Evolutionary conservation across 805 yeast genomes (phyloP).

Genomic region (Kregervanrija delftensis): DNA sequence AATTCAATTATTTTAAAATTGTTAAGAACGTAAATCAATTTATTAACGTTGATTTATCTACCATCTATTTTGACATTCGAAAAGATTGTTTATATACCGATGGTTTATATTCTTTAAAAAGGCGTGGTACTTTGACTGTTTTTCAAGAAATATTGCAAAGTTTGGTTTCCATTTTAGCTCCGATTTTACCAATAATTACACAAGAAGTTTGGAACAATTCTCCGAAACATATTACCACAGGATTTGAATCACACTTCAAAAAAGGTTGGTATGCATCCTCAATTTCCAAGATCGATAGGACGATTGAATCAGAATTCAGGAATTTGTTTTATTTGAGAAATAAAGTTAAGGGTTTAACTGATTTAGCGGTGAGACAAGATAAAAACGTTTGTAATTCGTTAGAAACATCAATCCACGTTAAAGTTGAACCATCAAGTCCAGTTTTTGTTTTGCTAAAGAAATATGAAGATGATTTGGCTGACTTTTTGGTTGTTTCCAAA

Average conservation of each 20-base stretch:
- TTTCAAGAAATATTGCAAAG: slow-evolving; percentile 50
- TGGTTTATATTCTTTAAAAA: slow-evolving; percentile 32
- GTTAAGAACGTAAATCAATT: slow-evolving; percentile 63
- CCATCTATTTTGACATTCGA: slow-evolving; percentile 78
- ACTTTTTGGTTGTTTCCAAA: slow-evolving; percentile 58
- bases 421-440: slow-evolving; percentile 8
- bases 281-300: slow-evolving; percentile 8
- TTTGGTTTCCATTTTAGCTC: slow-evolving; percentile 65
- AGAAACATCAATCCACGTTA: slow-evolving; percentile 44
- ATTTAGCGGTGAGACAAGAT: slow-evolving; percentile 47
- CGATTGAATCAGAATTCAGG: slow-evolving; percentile 37
- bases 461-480: slow-evolving; percentile 42
- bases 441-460: slow-evolving; percentile 15
- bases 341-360: slow-evolving; percentile 44
- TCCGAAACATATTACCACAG: slow-evolving; percentile 27
- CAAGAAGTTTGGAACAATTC: slow-evolving; percentile 82
- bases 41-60: slow-evolving; percentile 68
- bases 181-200: slow-evolving; percentile 74
- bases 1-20: slow-evolving; percentile 62
- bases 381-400: slow-evolving; percentile 48
- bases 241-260: slow-evolving; percentile 39
- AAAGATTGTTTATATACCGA: slow-evolving; percentile 86
- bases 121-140: slow-evolving; percentile 61
- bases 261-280: slow-evolving; percentile 30
- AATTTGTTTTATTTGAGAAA: slow-evolving; percentile 42